These are phyloP conservation scores for Neopestalotiopsis rosae DNA, from an alignment of 2,329 filamentous ascomycete species.

Conservation along the genomic window DNA sequence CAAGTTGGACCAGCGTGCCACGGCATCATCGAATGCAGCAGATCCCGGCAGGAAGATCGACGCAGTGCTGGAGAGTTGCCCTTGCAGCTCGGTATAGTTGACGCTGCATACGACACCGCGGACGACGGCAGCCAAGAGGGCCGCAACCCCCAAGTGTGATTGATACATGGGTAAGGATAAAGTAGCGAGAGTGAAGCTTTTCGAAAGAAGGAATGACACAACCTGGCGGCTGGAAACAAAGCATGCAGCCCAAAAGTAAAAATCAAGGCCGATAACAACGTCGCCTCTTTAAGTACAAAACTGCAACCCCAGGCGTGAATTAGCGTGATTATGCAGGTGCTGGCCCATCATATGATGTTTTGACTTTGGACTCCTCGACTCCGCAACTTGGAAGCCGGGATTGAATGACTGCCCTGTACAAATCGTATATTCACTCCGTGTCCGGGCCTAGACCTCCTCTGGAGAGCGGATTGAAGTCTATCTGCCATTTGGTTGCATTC, in stretches of 20 bases:
- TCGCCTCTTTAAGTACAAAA: slow-evolving; percentile 1
- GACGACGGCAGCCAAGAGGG: neutral
- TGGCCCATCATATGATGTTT: neutral
- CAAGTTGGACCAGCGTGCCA: slow-evolving; percentile 37
- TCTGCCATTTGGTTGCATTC: neutral
- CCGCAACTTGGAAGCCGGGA: neutral
- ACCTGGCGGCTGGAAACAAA: slow-evolving; percentile 1
- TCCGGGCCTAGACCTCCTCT: neutral
- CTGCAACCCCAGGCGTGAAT: neutral
- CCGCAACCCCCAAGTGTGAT: neutral
- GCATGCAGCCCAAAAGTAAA: neutral
- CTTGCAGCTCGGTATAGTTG: slow-evolving; percentile 19
- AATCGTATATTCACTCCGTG: neutral
- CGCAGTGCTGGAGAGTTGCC: slow-evolving; percentile 28
- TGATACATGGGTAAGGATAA: neutral
- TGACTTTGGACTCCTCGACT: neutral
- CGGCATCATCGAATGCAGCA: slow-evolving; percentile 31
- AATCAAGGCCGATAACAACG: neutral
- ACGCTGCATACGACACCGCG: neutral
- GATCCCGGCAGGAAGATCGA: slow-evolving; percentile 37
- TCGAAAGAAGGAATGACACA: neutral
- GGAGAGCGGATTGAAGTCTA: neutral
- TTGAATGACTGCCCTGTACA: neutral
- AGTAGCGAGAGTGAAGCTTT: neutral
- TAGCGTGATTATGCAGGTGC: neutral